Percentiles rank a stretch among this genome's conserved stretches.
Conservation (phyloP, 1,284 basidiomycete species). For the Heliocybe sulcata region DNA sequence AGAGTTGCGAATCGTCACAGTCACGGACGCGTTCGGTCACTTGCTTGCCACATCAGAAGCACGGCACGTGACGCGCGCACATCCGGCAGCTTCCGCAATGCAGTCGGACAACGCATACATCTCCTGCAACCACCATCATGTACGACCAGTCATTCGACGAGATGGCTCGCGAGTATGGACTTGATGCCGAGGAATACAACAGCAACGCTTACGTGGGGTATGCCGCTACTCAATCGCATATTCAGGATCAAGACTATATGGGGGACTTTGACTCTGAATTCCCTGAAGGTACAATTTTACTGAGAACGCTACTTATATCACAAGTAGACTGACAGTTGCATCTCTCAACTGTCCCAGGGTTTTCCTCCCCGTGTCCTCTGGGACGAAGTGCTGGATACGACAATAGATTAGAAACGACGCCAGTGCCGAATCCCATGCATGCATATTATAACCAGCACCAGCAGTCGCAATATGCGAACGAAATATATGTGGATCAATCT, state of each 20-base stretch:
- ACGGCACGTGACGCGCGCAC: not conserved
- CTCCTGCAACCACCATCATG: slow-evolving; percentile 8
- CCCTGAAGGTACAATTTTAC: slow-evolving; percentile 32
- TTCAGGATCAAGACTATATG: slow-evolving; percentile 5
- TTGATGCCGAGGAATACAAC: slow-evolving; percentile 11
- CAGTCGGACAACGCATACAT: not conserved
- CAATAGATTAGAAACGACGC: not conserved
- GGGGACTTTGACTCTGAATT: slow-evolving; percentile 8
- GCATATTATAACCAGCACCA: not conserved
- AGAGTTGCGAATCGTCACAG: not conserved
- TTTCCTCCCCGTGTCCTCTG: slow-evolving; percentile 34
- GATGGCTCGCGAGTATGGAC: slow-evolving; percentile 12
- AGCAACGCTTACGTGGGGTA: not conserved
- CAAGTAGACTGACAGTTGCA: no score
- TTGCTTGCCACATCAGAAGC: not conserved
- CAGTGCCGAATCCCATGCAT: not conserved
- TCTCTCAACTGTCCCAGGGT: slow-evolving; percentile 13
- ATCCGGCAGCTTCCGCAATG: not conserved
- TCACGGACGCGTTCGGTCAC: not conserved
- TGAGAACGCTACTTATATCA: slow-evolving; percentile 29
- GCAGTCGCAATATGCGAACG: not conserved
- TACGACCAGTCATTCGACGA: slow-evolving; percentile 11
- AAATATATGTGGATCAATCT: no score
- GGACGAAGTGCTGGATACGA: not conserved
- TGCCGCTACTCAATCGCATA: slow-evolving; percentile 2